phyloP scores from a whole-genome alignment of 78 protist species.

The Guillardia theta region DNA sequence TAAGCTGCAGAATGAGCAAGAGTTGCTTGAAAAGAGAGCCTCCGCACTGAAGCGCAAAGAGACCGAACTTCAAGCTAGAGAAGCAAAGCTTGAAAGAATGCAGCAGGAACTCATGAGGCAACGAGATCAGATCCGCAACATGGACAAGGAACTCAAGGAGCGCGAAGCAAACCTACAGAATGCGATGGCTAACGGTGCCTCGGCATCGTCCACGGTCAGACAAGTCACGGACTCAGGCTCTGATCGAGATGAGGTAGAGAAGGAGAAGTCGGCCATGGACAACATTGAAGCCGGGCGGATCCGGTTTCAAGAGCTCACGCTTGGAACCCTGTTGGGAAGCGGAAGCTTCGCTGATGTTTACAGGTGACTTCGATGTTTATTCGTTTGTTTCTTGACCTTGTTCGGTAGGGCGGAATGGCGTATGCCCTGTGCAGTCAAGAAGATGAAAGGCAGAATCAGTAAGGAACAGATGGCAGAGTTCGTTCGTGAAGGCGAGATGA shows the following conservation, averaged over 20 bases:
- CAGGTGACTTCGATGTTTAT: too few relatives aligned
- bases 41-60: too few relatives aligned
- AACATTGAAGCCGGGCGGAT: conserved; percentile 11
- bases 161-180: not conserved
- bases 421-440: conserved; percentile 38
- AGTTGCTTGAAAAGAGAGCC: too few relatives aligned
- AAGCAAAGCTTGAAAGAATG: too few relatives aligned
- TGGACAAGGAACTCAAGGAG: not conserved
- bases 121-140: not conserved
- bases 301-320: not conserved
- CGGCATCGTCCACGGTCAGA: not conserved
- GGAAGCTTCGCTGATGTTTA: conserved; percentile 31
- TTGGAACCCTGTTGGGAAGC: not conserved
- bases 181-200: not conserved
- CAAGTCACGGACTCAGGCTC: not conserved
- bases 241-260: not conserved
- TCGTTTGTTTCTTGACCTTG: too few relatives aligned
- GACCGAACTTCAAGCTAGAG: too few relatives aligned
- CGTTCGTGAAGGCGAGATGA: conserved; percentile 7
- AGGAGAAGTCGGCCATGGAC: conserved; percentile 11
- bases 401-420: conserved; percentile 45
- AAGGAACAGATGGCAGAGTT: conserved; percentile 41
- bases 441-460: conserved; percentile 16
- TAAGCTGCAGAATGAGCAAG: too few relatives aligned
- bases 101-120: not conserved